Conservation (phyloP, 345 rosid genomes). For the Luvunga scandens region DNA sequence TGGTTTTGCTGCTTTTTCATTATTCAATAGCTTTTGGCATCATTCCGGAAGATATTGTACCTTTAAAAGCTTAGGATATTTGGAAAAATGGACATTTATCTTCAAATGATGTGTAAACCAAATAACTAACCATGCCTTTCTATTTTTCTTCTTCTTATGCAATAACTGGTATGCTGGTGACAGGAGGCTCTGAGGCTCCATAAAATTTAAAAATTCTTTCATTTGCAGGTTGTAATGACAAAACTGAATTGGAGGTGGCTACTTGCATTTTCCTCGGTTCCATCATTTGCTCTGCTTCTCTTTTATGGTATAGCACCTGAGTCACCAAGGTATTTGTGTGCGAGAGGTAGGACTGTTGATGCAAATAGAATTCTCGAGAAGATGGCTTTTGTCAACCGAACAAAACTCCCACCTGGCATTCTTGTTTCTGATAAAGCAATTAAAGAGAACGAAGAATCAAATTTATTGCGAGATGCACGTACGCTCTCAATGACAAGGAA, state of each 20-base stretch:
- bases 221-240: conserved; percentile 40
- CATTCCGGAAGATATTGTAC: neutral
- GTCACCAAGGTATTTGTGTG: conserved; percentile 61
- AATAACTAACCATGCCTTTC: neutral
- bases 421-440: conserved; percentile 36
- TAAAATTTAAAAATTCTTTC: neutral
- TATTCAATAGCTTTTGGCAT: neutral
- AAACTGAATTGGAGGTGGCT: conserved; percentile 66
- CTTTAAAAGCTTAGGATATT: neutral
- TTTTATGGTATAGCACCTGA: conserved; percentile 41
- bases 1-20: neutral
- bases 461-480: conserved; percentile 11
- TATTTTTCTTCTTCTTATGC: neutral
- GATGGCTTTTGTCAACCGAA: conserved; percentile 36
- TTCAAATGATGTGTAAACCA: no score
- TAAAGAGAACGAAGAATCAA: conserved; percentile 17
- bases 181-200: neutral
- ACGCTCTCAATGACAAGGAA: conserved; percentile 12
- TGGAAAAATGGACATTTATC: no score
- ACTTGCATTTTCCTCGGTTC: conserved; percentile 51
- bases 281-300: conserved; percentile 47
- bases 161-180: neutral
- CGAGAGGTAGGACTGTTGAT: conserved; percentile 39
- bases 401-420: conserved; percentile 43
- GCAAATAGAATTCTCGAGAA: conserved; percentile 43